Base-by-base conservation (phyloP, 78 protist species). In the Tieghemostelium lacteum region DNA sequence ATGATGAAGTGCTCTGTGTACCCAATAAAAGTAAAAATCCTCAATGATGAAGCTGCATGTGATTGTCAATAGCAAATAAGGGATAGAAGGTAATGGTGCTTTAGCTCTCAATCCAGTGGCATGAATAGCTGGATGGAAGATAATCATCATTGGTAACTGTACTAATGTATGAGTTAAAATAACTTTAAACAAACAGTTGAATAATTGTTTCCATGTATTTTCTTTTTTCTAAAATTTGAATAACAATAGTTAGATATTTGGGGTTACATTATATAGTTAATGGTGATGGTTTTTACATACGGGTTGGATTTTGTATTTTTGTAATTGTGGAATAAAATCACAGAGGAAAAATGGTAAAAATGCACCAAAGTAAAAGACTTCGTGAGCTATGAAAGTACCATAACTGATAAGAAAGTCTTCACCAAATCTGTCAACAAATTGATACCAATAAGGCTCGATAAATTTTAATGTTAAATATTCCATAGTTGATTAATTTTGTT, bases 261-360 rank as follows among this genome's bases (percentile, higher is more conserved):
- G n/a, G n/a, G n/a, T n/a, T n/a, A n/a, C n/a, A n/a, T n/a, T n/a
- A n/a, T n/a, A n/a, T n/a, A n/a, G n/a, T n/a, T n/a, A n/a, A n/a
- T n/a, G n/a, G n/a, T n/a, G n/a, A n/a, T n/a, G n/a, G n/a, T n/a
- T n/a, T n/a, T n/a, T n/a, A 72, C 66, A 36, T 77, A 88, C 93
- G 42, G 74, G 75, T 78, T 91, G 94, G 37, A 91, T 33, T 39
- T 91, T 91, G 39, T 91, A 91, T 36, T 91, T 91, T 78, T 73
- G 22, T 24, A 91, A 39, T 24, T 37, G 33, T 12, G 88, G 94
- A 10, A 91, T 52, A 61, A 80, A 72, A 52, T 91, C 94, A 49
- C 74, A 65, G 6, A 91, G 1, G 22, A 70, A 37, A 85, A 67
- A 91, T 64, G 86, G 86, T 40, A 75, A 12, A 52, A 34, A 91